Percentiles rank a stretch among this genome's conserved stretches.
Conservation (phyloP, 148 eudicot genomes). For the Vaccinium myrtillus region DNA sequence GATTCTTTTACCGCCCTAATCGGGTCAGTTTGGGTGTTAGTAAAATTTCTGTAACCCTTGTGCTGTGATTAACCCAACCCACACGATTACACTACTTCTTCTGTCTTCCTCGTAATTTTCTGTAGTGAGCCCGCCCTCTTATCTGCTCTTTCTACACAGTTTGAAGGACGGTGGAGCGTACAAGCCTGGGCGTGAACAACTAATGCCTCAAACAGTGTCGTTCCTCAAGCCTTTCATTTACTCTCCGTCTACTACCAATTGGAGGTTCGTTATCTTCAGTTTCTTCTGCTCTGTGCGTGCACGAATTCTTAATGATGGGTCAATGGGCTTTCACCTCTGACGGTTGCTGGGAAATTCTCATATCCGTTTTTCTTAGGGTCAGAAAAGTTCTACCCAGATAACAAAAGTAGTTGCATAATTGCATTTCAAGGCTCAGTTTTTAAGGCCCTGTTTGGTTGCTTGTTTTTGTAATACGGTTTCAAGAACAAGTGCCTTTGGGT, state of each 20-base stretch:
- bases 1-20: too few species aligned
- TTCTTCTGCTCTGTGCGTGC: neutral
- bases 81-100: neutral
- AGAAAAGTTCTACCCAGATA: neutral
- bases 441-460: neutral
- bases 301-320: too few species aligned
- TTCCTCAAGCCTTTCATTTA: slow-evolving; percentile 36
- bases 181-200: neutral
- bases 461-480: neutral
- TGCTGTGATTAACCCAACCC: neutral
- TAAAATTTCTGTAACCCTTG: too few species aligned
- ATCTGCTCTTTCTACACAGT: neutral
- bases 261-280: slow-evolving; percentile 28
- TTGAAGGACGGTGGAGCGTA: neutral
- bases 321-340: neutral
- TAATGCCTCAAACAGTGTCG: slow-evolving; percentile 30
- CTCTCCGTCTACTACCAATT: slow-evolving; percentile 26
- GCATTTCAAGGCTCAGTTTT: neutral
- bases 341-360: neutral
- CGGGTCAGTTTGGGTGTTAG: too few species aligned
- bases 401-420: neutral
- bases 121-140: neutral
- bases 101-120: neutral
- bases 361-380: neutral
- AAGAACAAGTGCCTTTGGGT: neutral